Conservation (phyloP, 495 filamentous ascomycete genomes). For the Xylaria grammica region DNA sequence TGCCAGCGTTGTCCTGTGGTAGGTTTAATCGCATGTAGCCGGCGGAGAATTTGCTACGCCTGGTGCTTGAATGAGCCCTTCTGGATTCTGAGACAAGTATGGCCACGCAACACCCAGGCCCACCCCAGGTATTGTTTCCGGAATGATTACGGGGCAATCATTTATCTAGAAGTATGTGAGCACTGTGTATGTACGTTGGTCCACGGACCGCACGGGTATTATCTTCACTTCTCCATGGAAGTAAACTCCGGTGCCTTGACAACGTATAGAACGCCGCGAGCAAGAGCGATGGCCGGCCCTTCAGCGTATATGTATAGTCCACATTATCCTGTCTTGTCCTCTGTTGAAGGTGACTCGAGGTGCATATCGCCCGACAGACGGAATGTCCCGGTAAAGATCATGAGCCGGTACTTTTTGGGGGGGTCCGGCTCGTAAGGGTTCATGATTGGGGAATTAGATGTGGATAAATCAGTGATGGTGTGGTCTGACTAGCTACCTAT, state of each 20-base stretch:
- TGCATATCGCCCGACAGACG: constrained; percentile 41
- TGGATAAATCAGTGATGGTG: no score
- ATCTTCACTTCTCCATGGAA: constrained; percentile 47
- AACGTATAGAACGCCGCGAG: constrained; percentile 33
- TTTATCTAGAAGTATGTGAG: constrained; percentile 44
- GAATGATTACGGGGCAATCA: constrained; percentile 45
- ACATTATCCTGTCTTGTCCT: constrained; percentile 19
- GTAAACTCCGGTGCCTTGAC: constrained; percentile 48
- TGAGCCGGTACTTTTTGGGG: constrained; percentile 36
- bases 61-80: constrained; percentile 49
- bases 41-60: constrained; percentile 41
- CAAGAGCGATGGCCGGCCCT: constrained; percentile 41
- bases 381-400: constrained; percentile 42
- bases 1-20: constrained; percentile 35
- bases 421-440: constrained; percentile 42
- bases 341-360: constrained; percentile 45
- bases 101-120: constrained; percentile 49
- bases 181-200: constrained; percentile 11
- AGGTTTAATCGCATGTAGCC: constrained; percentile 34
- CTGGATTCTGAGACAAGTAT: constrained; percentile 45
- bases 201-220: constrained; percentile 1
- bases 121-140: constrained; percentile 52
- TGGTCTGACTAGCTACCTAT: no score
- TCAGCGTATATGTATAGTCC: constrained; percentile 49
- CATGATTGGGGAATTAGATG: background rate